Conservation (phyloP, 441 rosid genomes). For the Pelargonium australe region DNA sequence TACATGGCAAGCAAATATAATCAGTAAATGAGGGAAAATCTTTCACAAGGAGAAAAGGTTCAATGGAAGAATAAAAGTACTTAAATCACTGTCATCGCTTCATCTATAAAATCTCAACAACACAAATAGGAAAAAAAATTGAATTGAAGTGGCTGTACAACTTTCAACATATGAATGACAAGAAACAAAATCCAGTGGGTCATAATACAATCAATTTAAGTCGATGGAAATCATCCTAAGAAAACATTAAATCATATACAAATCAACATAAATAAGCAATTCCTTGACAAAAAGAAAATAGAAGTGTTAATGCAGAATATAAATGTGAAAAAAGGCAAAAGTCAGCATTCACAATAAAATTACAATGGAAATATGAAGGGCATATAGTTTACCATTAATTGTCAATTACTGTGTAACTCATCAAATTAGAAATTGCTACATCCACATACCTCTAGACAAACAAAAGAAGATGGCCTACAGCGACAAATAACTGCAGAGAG, state of each 20-base stretch:
- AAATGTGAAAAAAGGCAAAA: too few relatives aligned
- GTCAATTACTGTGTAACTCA: background rate
- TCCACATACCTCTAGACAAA: conserved; percentile 77
- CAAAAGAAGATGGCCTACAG: conserved; percentile 77
- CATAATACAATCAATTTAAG: background rate
- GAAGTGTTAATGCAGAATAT: background rate
- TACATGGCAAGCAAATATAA: conserved; percentile 35
- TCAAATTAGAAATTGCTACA: conserved; percentile 13
- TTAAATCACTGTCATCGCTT: background rate
- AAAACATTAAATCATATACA: background rate
- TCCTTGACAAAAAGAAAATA: background rate
- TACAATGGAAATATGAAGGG: background rate
- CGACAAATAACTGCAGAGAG: conserved; percentile 74
- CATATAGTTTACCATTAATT: background rate
- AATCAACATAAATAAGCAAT: background rate
- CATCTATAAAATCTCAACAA: background rate
- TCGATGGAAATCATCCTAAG: background rate
- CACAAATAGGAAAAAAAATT: background rate
- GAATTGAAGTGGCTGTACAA: background rate
- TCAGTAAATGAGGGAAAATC: conserved; percentile 7
- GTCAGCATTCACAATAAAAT: background rate
- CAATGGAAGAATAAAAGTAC: background rate
- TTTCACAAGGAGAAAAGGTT: background rate
- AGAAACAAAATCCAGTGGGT: background rate
- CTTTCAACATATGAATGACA: background rate